Conservation (phyloP, 257 asterid genomes). For the Nemophila menziesii region DNA sequence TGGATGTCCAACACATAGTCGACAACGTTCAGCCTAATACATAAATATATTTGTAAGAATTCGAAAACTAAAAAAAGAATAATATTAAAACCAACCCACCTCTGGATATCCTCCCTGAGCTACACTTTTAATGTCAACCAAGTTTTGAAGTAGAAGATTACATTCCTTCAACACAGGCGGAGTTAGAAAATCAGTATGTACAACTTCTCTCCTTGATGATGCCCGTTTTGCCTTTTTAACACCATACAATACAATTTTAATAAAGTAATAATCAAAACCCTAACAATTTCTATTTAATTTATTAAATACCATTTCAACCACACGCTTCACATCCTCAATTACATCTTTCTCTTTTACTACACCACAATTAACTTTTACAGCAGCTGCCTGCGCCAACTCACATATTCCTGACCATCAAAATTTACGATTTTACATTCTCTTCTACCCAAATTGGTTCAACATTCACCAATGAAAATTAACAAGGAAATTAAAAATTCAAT, state of each 20-base stretch:
- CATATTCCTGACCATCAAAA: conserved; percentile 18
- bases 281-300: neutral
- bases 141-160: conserved; percentile 39
- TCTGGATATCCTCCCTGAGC: conserved; percentile 94
- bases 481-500: neutral
- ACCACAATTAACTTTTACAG: conserved; percentile 46
- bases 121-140: conserved; percentile 51
- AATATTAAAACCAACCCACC: conserved; percentile 46
- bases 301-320: conserved; percentile 58
- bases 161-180: conserved; percentile 74
- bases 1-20: conserved; percentile 85
- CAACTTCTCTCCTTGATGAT: conserved; percentile 55
- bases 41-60: conserved; percentile 7
- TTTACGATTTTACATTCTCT: too few relatives aligned
- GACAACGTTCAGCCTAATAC: conserved; percentile 92
- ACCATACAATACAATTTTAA: neutral
- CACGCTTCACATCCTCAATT: conserved; percentile 54
- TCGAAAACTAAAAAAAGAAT: neutral
- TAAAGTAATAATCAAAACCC: too few relatives aligned
- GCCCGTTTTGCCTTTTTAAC: conserved; percentile 60
- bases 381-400: conserved; percentile 41
- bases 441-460: too few relatives aligned
- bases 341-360: conserved; percentile 41
- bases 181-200: conserved; percentile 76
- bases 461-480: neutral